Evolutionary conservation across 768 basidiomycete species (phyloP).

Genomic region (Suillus subalutaceus): DNA sequence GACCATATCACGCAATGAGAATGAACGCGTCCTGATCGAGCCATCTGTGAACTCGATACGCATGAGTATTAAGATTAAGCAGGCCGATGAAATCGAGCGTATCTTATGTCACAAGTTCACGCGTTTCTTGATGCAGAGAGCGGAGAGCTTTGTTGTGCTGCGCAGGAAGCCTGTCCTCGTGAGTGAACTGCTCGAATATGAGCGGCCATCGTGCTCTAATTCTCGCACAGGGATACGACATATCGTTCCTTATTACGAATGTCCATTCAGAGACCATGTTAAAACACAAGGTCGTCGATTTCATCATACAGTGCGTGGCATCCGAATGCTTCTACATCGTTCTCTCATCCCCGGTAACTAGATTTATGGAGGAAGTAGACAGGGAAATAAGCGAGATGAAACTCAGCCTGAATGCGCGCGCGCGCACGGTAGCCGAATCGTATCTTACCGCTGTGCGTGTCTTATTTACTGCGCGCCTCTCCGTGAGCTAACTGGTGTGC

Average conservation of each 20-base stretch:
- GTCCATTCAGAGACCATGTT: constrained; percentile 97
- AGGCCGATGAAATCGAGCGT: constrained; percentile 97
- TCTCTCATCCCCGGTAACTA: constrained; percentile 31
- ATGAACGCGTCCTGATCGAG: constrained; percentile 96
- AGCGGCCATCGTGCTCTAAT: constrained; percentile 17
- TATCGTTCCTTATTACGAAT: constrained; percentile 98
- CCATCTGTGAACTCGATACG: constrained; percentile 97
- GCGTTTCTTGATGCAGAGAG: constrained; percentile 98
- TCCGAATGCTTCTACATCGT: constrained; percentile 9
- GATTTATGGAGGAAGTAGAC: constrained; percentile 99
- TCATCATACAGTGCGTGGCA: constrained; percentile 89
- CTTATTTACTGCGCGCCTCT: not conserved
- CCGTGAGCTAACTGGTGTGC: not conserved
- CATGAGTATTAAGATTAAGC: constrained; percentile 97
- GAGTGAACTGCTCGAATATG: constrained; percentile 30
- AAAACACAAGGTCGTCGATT: constrained; percentile 99
- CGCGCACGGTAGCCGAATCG: constrained; percentile 96
- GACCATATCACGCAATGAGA: constrained; percentile 94
- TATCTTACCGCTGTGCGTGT: constrained; percentile 84
- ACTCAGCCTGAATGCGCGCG: constrained; percentile 91
- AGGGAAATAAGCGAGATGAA: constrained; percentile 99
- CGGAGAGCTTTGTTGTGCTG: constrained; percentile 96
- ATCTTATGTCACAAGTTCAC: constrained; percentile 99
- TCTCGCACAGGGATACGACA: constrained; percentile 87
- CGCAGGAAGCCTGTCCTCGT: constrained; percentile 92